Base-by-base conservation (phyloP, 2,329 filamentous ascomycete genomes). In the Fusarium euwallaceae region DNA sequence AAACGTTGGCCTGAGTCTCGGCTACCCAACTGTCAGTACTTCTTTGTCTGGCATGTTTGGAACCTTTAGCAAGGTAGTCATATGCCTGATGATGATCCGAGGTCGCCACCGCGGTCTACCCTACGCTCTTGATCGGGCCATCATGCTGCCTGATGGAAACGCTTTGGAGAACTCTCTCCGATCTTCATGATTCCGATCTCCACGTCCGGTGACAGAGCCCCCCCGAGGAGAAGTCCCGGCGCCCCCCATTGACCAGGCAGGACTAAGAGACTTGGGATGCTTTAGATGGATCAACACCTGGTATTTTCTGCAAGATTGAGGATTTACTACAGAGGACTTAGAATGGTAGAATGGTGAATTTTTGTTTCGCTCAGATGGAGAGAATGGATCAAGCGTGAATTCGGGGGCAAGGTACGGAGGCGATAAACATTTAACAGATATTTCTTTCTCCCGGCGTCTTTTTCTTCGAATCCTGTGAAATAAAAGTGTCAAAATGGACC, bases 81-180 rank as follows among this genome's bases (percentile, higher is more conserved):
- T 83, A 6, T 82, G 81, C 58, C 70, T 77, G 37, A 81, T 80
- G 76, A 83, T 83, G 82, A 78, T 83, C 9, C 76, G 81, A n/a
- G 82, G 82, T 0, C 79, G 82, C 0, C 82, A 83, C 34, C 76
- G 82, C 0, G 79, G 79, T 0, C 70, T 83, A 3, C 81, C 81
- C 0, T 81, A 82, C 51, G 61, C 75, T 0, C 75, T 83, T 0
- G 81, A 83, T 61, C 77, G 79, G 5, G 80, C 81, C 20, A 79
- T 83, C 32, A 78, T 80, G 67, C 65, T 82, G 17, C 79, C 74
- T 1, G 66, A 71, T 20, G 51, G 24, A 1, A 27, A 34, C 1
- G 2, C 37, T 17, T 22, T 58, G 12, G 32, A 36, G 5, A 16
- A 11, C 2, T 10, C 32, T 32, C 48, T 11, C 6, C 10, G 10